Evolutionary conservation across 2,329 filamentous ascomycete genomes (phyloP).

Genomic region (Sporothrix curviconia): DNA sequence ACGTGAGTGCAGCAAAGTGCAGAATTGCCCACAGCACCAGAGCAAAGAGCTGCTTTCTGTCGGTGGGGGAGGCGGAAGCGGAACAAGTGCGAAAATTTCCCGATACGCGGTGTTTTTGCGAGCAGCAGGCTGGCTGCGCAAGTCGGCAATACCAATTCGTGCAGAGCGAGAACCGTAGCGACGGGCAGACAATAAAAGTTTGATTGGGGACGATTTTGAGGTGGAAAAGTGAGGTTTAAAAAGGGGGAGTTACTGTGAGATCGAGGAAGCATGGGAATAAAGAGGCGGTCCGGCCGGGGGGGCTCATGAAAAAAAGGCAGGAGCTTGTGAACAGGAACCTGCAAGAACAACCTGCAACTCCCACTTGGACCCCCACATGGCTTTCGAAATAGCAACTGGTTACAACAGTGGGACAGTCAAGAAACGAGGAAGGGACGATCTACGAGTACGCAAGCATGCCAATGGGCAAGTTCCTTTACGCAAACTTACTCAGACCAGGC

Average conservation of each 20-base stretch:
- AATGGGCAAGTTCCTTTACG: no score
- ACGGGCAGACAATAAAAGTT: neutral
- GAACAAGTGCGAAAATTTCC: slow-evolving; percentile 19
- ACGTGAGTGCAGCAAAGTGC: no score
- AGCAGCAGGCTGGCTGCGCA: neutral
- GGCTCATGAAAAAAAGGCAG: neutral
- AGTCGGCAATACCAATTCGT: neutral
- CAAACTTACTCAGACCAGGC: neutral
- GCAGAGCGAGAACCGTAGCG: neutral
- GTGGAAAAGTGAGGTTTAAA: neutral
- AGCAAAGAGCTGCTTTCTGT: neutral
- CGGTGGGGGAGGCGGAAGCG: neutral
- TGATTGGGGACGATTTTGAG: neutral
- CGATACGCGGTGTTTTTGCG: neutral
- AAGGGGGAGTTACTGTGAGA: neutral
- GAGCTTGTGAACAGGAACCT: neutral
- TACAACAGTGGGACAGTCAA: no score
- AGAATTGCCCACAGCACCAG: no score
- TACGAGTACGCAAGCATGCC: no score
- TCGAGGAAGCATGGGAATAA: no score
- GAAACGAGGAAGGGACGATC: no score
- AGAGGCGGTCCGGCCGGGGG: no score
- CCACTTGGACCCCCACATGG: no score
- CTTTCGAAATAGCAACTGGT: no score
- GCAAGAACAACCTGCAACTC: no score